Evolutionary conservation across 1,284 basidiomycete genomes (phyloP).

Genomic region (Cryptococcus sp.): DNA sequence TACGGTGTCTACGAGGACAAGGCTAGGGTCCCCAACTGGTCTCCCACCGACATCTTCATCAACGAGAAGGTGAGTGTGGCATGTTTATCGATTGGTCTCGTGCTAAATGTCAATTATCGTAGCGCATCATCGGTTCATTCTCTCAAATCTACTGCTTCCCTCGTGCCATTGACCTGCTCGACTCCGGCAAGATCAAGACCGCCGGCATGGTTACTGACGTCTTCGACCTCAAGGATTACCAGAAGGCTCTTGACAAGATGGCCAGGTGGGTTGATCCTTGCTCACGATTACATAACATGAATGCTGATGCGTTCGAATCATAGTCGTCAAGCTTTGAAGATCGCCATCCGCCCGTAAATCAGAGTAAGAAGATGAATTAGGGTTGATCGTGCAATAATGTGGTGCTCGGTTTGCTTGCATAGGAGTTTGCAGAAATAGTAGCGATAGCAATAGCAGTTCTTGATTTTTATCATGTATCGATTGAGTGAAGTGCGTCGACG

Average conservation of each 20-base stretch:
- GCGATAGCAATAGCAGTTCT: too few relatives aligned
- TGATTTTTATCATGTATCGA: too few relatives aligned
- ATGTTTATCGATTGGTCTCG: background rate
- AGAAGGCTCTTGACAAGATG: conserved; percentile 81
- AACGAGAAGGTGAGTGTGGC: conserved; percentile 73
- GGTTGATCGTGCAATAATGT: too few relatives aligned
- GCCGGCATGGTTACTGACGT: conserved; percentile 80
- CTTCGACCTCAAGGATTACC: conserved; percentile 74
- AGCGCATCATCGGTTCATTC: conserved; percentile 74
- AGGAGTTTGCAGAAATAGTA: too few relatives aligned
- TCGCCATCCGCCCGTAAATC: conserved; percentile 46
- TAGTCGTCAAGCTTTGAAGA: conserved; percentile 52
- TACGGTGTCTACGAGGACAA: conserved; percentile 68
- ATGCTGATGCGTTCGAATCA: background rate
- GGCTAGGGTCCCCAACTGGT: conserved; percentile 71
- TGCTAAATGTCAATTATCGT: background rate
- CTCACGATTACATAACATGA: background rate
- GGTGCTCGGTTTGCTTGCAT: too few relatives aligned
- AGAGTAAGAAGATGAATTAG: too few relatives aligned
- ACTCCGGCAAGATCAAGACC: conserved; percentile 75
- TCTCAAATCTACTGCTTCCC: conserved; percentile 84
- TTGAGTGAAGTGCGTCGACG: too few relatives aligned
- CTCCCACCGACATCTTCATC: conserved; percentile 78
- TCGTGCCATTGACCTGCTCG: conserved; percentile 81
- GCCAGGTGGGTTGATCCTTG: conserved; percentile 48